Percentiles rank a stretch among this genome's conserved stretches.
Evolutionary conservation across 2,329 filamentous ascomycete genomes (phyloP).

Genomic region (Apiospora phragmitis): DNA sequence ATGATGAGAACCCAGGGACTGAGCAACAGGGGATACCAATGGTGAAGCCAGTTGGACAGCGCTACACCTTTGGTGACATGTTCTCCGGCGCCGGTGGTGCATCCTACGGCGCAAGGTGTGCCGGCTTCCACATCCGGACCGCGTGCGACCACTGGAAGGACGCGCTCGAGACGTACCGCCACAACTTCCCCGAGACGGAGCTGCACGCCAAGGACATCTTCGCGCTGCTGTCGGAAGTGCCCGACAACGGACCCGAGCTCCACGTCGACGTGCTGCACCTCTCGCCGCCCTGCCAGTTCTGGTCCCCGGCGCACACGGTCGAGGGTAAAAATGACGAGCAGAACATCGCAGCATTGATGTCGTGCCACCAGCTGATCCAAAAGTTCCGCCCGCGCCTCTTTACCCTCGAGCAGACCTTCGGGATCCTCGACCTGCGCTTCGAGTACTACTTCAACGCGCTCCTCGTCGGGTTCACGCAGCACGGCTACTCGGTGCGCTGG

Average conservation of each 20-base stretch:
- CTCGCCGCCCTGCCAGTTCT: constrained; percentile 77
- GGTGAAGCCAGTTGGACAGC: constrained; percentile 29
- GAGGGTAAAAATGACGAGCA: constrained; percentile 59
- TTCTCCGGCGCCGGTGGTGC: constrained; percentile 65
- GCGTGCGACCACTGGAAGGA: constrained; percentile 63
- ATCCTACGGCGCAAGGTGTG: constrained; percentile 50
- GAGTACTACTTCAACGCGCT: constrained; percentile 58
- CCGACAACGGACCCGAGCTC: constrained; percentile 27
- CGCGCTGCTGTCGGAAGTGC: constrained; percentile 45
- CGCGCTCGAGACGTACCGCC: constrained; percentile 58
- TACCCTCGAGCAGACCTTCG: constrained; percentile 79
- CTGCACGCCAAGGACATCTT: constrained; percentile 50
- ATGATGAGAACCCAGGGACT: constrained; percentile 8
- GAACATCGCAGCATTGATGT: constrained; percentile 63
- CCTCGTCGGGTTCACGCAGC: constrained; percentile 62
- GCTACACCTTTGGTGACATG: constrained; percentile 60
- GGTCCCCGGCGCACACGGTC: constrained; percentile 70
- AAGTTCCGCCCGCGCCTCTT: constrained; percentile 65
- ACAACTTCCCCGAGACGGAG: constrained; percentile 56
- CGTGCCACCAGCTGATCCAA: constrained; percentile 55
- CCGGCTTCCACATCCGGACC: constrained; percentile 58
- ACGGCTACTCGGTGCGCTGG: constrained; percentile 72
- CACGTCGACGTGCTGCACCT: constrained; percentile 71
- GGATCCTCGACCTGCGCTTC: constrained; percentile 57
- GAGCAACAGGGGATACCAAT: constrained; percentile 12